Percentiles rank a stretch among this genome's conserved stretches.
Evolutionary conservation across 2,329 filamentous ascomycete genomes (phyloP).

Genomic region (Cladosporium sp.): DNA sequence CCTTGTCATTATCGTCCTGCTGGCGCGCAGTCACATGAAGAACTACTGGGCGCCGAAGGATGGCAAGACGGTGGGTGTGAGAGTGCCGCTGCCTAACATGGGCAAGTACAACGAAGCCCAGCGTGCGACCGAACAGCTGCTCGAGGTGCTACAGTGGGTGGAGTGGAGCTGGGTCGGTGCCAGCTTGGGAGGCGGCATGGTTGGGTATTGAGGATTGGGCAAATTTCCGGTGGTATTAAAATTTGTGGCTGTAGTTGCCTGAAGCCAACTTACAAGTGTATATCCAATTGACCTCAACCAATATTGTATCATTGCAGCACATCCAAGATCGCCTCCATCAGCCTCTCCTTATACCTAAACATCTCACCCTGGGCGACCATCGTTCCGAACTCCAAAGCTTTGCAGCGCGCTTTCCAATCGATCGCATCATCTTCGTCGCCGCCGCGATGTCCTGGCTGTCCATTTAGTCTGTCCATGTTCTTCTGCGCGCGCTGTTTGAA

Average conservation of each 20-base stretch:
- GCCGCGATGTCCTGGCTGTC: not conserved
- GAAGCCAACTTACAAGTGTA: not conserved
- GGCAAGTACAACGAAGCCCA: constrained; percentile 41
- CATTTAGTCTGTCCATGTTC: not conserved
- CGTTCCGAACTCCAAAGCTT: constrained; percentile 36
- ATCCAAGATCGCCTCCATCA: constrained; percentile 37
- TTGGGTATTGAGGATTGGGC: constrained; percentile 23
- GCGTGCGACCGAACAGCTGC: constrained; percentile 35
- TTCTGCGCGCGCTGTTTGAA: not conserved
- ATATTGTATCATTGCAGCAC: not conserved
- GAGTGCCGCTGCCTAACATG: constrained; percentile 37
- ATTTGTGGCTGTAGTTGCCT: not conserved
- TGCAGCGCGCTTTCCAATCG: constrained; percentile 37
- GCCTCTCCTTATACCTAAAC: constrained; percentile 34
- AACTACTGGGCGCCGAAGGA: constrained; percentile 40
- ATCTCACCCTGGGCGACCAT: constrained; percentile 38
- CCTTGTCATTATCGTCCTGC: constrained; percentile 18
- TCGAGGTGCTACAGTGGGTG: constrained; percentile 38
- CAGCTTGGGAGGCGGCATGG: constrained; percentile 34
- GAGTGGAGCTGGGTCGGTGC: constrained; percentile 41
- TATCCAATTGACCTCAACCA: not conserved
- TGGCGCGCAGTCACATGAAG: constrained; percentile 36
- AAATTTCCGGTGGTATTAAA: not conserved
- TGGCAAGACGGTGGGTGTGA: constrained; percentile 34
- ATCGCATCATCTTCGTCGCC: constrained; percentile 28